Base-by-base conservation (phyloP, 1,284 basidiomycete species). In the Puccinia hordei region DNA sequence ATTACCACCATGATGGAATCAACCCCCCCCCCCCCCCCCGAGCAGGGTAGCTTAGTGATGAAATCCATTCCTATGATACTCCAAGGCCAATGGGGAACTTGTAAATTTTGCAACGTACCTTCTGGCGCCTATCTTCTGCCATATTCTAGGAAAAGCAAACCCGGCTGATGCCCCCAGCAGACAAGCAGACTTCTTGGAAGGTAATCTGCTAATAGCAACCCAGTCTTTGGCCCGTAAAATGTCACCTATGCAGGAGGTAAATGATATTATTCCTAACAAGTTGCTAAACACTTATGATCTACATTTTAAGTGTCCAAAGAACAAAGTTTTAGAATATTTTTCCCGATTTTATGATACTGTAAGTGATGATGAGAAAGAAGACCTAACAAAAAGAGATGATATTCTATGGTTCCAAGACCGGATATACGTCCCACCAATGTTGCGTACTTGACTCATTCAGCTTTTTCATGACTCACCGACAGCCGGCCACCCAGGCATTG, bases 51-150 rank as follows among this genome's bases (percentile, higher is more conserved):
- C 35, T 77, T 77, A 3, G 49, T 46, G 15, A 77, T 77, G 35
- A 77, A 77, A 77, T 77, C 46, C 0, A 77, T 77, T 1, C 61
- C 63, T 0, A 77, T 77, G 4, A 17, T 44, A 41, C 46, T 77
- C 75, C 75, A 77, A 33, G 75, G 75, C 15, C 44, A 1, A 53
- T 77, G 41, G 1, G 46, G 63, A 12, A 68, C 27, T 3, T 12
- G 0, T n/a, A 69, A 19, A 27, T 65, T 17, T 8, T 53, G 41
- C 22, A 78, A 33, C 10, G 6, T 6, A 8, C 41, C 41, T 44
- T 44, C 41, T 6, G 41, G 41, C 41, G 6, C 8, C 13, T 44
- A 13, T 8, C 41, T 8, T 8, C 41, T 6, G 13, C 8, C 68
- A 71, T 51, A 30, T 49, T 27, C 24, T 27, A 9, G 68, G 68